Base-by-base conservation (phyloP, 192 early-diverging fungal genomes). In the Glomus cerebriforme region DNA sequence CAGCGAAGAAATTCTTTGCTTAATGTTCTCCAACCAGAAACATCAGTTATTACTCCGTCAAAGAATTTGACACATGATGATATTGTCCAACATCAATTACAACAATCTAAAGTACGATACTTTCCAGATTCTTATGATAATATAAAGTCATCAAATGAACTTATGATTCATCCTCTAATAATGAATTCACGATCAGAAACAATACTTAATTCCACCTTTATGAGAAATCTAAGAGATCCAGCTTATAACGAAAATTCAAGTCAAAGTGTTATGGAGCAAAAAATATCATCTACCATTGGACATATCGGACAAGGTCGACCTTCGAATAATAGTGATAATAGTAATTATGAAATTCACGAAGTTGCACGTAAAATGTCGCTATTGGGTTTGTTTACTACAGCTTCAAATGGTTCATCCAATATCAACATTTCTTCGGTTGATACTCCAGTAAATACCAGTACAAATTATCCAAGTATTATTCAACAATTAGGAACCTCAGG, bases 301-400 rank as follows among this genome's bases (percentile, higher is more conserved):
- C 32, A 27, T 43, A 58, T 75, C 19, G 73, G 73, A 15, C 73
- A 75, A 75, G 73, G 73, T 34, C 26, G 73, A 75, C 73, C 73
- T 34, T 32, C 73, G 17, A 75, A 60, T 37, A 58, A 75, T 60
- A 32, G 35, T 60, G 73, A 37, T 3, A 58, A 59, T 32, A 37
- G 37, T 4, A 74, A 60, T 59, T 32, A 5, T 8, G 72, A 73
- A 49, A 49, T 73, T 59, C 26, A 59, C 13, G 72, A 75, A 34
- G 22, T 62, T 22, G 5, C 73, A 26, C 54, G 73, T 17, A 75
- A 75, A 60, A 62, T 75, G 58, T 75, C 73, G 13, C 59, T 75
- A 37, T 60, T 75, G 5, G 73, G 73, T 19, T 75, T 75, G 24
- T 62, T 59, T 35, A 37, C 54, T 13, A 58, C 73, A 6, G 43